These are phyloP conservation scores for Drechslerella stenobrocha DNA, from an alignment of 2,329 filamentous ascomycete species.

Conservation along the genomic window DNA sequence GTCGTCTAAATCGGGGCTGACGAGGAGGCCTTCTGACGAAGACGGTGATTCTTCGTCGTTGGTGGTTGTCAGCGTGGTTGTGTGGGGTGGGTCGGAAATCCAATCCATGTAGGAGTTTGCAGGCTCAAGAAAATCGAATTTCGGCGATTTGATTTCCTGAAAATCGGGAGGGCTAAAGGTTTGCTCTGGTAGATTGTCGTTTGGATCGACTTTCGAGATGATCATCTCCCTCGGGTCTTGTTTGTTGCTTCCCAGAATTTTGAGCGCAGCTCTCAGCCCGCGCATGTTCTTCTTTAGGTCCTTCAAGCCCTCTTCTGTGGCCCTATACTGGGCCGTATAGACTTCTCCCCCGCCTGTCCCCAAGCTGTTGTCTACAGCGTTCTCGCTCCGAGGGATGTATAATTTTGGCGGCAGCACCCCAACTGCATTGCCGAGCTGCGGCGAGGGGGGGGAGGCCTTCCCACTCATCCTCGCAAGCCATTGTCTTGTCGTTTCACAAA, in stretches of 20 bases:
- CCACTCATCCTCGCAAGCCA: constrained; percentile 42
- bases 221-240: constrained; percentile 14
- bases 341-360: no score
- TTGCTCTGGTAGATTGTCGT: no score
- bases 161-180: no score
- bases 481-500: constrained; percentile 38
- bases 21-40: background rate
- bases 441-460: constrained; percentile 8
- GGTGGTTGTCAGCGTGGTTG: constrained; percentile 6
- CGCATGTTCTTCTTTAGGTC: constrained; percentile 46
- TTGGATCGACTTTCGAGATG: constrained; percentile 13
- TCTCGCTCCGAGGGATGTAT: no score
- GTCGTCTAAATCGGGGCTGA: background rate
- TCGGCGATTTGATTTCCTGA: no score
- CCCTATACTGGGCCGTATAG: constrained; percentile 31
- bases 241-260: constrained; percentile 26
- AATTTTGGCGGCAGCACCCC: background rate
- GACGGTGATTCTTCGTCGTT: constrained; percentile 25
- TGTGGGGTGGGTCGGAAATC: constrained; percentile 6
- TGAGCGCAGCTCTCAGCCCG: constrained; percentile 30
- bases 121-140: constrained; percentile 4
- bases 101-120: constrained; percentile 1
- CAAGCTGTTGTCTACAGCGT: no score
- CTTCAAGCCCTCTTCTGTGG: constrained; percentile 35
- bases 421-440: no score